Conservation (phyloP, 2,329 filamentous ascomycete genomes). For the Thielaviopsis ethacetica region DNA sequence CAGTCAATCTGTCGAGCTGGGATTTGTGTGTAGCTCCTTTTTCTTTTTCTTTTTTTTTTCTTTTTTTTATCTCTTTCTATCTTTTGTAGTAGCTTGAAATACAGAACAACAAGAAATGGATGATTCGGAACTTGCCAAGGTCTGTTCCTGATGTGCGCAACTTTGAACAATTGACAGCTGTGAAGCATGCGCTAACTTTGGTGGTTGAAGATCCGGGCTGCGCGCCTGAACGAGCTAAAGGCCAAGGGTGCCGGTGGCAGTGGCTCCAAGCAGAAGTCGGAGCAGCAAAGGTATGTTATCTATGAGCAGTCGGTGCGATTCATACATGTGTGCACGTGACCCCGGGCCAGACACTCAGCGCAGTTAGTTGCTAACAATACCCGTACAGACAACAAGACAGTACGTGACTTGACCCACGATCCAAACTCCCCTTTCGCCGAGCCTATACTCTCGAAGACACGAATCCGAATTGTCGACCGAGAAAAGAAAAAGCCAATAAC, state of each 20-base stretch:
- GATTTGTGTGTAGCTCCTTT: background rate
- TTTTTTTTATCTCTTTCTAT: too few species aligned
- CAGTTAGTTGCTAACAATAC: background rate
- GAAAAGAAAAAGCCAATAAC: background rate
- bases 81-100: background rate
- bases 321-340: background rate
- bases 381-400: slow-evolving; percentile 16
- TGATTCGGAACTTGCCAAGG: slow-evolving; percentile 28
- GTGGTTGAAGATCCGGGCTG: slow-evolving; percentile 61
- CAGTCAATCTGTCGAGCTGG: background rate
- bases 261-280: slow-evolving; percentile 40
- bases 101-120: slow-evolving; percentile 21
- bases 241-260: slow-evolving; percentile 41
- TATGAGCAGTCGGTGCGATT: background rate
- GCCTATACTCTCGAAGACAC: background rate
- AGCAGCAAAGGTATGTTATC: slow-evolving; percentile 24
- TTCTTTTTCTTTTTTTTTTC: too few species aligned
- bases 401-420: slow-evolving; percentile 15
- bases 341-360: background rate
- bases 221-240: slow-evolving; percentile 85
- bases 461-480: background rate
- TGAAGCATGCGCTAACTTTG: background rate
- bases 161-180: background rate
- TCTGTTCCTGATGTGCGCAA: slow-evolving; percentile 10
- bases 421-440: background rate